Base-by-base conservation (phyloP, 225 moss, liverwort and hornwort species). In the Physcomitrellopsis africana region DNA sequence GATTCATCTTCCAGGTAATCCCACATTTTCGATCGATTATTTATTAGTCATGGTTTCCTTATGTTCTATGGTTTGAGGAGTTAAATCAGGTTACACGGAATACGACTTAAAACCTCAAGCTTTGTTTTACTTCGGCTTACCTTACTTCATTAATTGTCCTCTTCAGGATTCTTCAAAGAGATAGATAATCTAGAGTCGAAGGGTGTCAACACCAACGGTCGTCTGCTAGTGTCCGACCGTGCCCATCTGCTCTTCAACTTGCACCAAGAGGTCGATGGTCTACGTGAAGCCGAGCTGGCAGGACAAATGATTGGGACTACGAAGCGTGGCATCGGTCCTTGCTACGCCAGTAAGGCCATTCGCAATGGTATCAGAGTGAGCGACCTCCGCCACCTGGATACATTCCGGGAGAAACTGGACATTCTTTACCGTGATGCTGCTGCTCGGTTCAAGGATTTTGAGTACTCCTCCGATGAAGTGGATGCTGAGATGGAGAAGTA, bases 281-380 rank as follows among this genome's bases (percentile, higher is more conserved):
- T 95, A 65, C 90, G 99, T 54, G 99, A 95, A 79, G 92, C 68
- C 24, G 99, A 99, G 76, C 86, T 99, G 15, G 93, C 77, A 37
- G 95, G 93, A 29, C 79, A 79, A 41, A 93, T 93, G 99, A 95
- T 99, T 24, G 95, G 99, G 26, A 99, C 99, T 10, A 99, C 99
- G 52, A 99, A 99, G 88, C 85, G 99, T 14, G 99, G 99, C 9
- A 99, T 99, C 54, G 99, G 99, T 5, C 99, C 99, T 14, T 99
- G 99, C 72, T 99, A 99, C 42, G 90, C 99, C 32, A 99, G 88
- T 82, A 99, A 99, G 81, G 99, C 83, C 8, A 95, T 92, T 74
- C 95, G 99, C 20, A 95, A 99, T 58, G 99, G 99, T 42, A 62
- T 99, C 37, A 79, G 99, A 70, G 95, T 99, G 22, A 92, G 99